Conservation (phyloP, 208 protist genomes). For the Herpetomonas samuelpessoai region DNA sequence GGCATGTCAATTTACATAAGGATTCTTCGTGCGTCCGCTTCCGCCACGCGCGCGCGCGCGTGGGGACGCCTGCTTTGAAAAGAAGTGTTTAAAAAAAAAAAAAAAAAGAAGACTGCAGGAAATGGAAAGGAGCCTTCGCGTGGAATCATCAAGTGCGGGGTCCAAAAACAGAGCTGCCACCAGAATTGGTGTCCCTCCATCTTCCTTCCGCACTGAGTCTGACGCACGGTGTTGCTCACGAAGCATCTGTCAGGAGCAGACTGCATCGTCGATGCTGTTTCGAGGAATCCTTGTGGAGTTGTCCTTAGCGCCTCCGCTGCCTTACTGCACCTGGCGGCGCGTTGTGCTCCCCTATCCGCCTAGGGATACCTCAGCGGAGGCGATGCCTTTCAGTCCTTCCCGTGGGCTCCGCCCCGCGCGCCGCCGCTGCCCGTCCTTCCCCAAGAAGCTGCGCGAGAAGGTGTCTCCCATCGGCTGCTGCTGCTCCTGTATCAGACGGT, state of each 20-base stretch:
- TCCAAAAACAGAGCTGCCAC: background rate
- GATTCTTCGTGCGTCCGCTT: background rate
- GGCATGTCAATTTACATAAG: background rate
- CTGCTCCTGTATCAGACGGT: conserved; percentile 7
- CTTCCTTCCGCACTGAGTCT: too few relatives aligned
- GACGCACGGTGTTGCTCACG: too few relatives aligned
- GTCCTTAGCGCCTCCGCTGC: too few relatives aligned
- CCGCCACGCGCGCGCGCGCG: background rate
- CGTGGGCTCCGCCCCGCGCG: too few relatives aligned
- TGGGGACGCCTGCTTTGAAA: background rate
- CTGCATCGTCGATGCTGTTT: too few relatives aligned
- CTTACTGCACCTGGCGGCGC: too few relatives aligned
- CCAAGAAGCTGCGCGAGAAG: too few relatives aligned
- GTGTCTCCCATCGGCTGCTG: background rate
- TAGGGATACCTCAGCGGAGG: too few relatives aligned
- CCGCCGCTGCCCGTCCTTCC: background rate
- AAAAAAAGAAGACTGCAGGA: conserved; percentile 3
- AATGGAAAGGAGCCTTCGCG: conserved; percentile 1
- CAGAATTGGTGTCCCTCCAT: background rate
- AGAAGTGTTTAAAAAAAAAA: background rate
- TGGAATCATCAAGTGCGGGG: background rate
- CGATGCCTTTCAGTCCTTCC: too few relatives aligned
- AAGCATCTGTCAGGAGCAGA: too few relatives aligned
- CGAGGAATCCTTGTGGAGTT: too few relatives aligned
- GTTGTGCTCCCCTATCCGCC: too few relatives aligned